Evolutionary conservation across 805 yeast species (phyloP).

Genomic region (Saccharomycopsis malanga): DNA sequence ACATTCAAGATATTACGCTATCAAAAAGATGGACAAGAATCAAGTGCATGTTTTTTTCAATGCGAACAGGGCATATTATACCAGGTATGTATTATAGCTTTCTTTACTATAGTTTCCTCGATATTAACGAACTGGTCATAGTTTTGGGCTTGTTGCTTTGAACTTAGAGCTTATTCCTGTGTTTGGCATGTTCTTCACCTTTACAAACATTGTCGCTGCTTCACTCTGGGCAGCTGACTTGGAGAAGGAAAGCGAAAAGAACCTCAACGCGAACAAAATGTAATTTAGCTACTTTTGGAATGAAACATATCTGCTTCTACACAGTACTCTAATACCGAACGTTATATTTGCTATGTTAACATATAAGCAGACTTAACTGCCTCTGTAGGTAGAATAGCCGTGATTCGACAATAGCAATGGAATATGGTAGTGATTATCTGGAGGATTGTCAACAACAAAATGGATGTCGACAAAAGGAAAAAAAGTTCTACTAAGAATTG

Average conservation of each 20-base stretch:
- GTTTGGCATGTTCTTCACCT: conserved; percentile 21
- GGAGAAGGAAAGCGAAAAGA: conserved; percentile 16
- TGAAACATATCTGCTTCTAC: no score
- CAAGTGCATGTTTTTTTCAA: conserved; percentile 15
- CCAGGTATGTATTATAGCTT: conserved; percentile 5
- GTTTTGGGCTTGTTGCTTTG: conserved; percentile 22
- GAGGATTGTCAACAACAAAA: conserved; percentile 59
- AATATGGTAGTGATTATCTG: conserved; percentile 80
- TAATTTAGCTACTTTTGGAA: no score
- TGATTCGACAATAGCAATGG: conserved; percentile 80
- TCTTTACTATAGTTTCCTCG: not conserved
- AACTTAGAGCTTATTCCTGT: conserved; percentile 21
- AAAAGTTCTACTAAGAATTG: conserved; percentile 43
- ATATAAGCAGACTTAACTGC: no score
- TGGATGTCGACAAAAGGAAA: conserved; percentile 84
- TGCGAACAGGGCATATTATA: conserved; percentile 19
- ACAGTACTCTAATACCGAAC: no score
- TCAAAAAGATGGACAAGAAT: conserved; percentile 10
- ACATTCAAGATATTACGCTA: conserved; percentile 16
- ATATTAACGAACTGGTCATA: not conserved
- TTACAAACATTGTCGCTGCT: conserved; percentile 22
- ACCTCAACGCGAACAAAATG: conserved; percentile 4
- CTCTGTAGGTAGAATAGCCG: conserved; percentile 88
- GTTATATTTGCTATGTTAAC: no score
- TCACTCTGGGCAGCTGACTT: conserved; percentile 21